Evolutionary conservation across 1,284 basidiomycete species (phyloP).

Genomic region (Ceratobasidium sp.): DNA sequence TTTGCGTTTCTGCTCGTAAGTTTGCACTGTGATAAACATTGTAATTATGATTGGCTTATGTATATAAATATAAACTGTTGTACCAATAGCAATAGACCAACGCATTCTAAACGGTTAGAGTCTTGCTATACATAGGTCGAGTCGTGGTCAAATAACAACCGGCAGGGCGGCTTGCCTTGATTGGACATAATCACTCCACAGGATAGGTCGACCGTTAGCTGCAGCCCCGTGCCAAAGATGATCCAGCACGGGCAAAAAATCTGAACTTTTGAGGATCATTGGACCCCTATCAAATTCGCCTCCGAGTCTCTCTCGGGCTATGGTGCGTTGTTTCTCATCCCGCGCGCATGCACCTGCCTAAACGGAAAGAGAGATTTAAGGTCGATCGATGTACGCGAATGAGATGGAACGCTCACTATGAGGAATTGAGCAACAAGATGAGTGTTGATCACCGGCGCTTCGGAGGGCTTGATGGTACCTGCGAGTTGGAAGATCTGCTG

Average conservation of each 20-base stretch:
- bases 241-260: slow-evolving; percentile 16
- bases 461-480: background rate
- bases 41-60: too few species aligned
- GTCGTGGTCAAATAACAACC: background rate
- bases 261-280: background rate
- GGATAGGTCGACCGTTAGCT: slow-evolving; percentile 14
- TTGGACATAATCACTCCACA: background rate
- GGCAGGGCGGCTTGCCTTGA: background rate
- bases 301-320: background rate
- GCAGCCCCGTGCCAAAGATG: slow-evolving; percentile 28
- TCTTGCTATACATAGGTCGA: too few species aligned
- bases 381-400: background rate
- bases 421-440: slow-evolving; percentile 16
- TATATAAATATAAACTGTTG: too few species aligned
- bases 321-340: slow-evolving; percentile 1
- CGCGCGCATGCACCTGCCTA: slow-evolving; percentile 24
- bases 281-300: background rate
- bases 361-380: background rate
- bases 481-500: slow-evolving; percentile 22
- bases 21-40: too few species aligned
- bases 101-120: too few species aligned
- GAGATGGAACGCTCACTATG: background rate
- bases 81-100: too few species aligned
- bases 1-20: too few species aligned
- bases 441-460: background rate